phyloP scores from a whole-genome alignment of 768 basidiomycete species.

The Tricholoma flavovirens region DNA sequence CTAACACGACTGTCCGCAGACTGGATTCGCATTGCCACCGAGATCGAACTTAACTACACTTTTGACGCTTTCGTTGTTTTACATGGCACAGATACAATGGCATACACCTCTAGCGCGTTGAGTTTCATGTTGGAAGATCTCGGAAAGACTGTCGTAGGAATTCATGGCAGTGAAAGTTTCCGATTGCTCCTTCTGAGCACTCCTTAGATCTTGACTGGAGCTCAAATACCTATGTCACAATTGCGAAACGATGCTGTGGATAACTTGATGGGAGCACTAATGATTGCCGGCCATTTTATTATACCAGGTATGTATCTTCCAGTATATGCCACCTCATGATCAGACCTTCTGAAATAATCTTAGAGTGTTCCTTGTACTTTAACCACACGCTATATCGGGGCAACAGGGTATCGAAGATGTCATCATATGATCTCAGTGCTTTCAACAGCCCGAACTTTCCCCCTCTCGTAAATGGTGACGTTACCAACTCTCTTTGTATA shows the following conservation, averaged over 20 bases:
- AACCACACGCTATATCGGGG: constrained; percentile 86
- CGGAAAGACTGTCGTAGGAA: constrained; percentile 80
- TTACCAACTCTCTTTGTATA: constrained; percentile 8
- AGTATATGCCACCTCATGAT: too few species aligned
- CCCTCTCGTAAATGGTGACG: constrained; percentile 72
- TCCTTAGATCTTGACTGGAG: constrained; percentile 81
- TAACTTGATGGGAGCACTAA: constrained; percentile 84
- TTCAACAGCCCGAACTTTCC: constrained; percentile 83
- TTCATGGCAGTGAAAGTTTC: neutral
- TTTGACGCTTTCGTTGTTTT: constrained; percentile 91
- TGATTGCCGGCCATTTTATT: constrained; percentile 85
- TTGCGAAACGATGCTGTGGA: constrained; percentile 93
- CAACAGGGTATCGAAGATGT: constrained; percentile 77
- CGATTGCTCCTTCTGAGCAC: neutral
- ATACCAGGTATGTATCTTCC: constrained; percentile 65
- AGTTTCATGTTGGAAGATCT: constrained; percentile 91
- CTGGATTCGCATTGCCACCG: constrained; percentile 86
- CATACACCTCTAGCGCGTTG: constrained; percentile 82
- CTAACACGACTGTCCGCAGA: constrained; percentile 38
- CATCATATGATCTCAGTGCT: constrained; percentile 78
- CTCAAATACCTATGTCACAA: constrained; percentile 89
- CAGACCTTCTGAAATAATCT: neutral
- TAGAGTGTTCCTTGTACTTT: constrained; percentile 85
- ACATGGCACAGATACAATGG: constrained; percentile 92
- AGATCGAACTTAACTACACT: constrained; percentile 88